Base-by-base conservation (phyloP, 1,284 basidiomycete genomes). In the Kalmanozyma brasiliensis region DNA sequence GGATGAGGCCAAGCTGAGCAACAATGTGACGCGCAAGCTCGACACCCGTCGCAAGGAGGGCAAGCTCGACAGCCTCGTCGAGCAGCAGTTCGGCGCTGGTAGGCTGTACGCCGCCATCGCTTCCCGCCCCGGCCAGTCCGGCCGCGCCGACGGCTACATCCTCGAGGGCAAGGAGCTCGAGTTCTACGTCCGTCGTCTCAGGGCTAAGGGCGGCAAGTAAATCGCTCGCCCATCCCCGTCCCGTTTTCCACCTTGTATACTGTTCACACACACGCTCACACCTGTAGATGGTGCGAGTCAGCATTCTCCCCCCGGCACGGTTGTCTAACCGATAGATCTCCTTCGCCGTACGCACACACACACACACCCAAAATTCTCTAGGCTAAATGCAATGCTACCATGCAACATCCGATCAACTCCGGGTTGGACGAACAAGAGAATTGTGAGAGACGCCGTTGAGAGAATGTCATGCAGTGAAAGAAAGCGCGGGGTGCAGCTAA, bases 11-110 rank as follows among this genome's bases (percentile, higher is more conserved):
- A 81, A 81, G 80, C 65, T 74, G 59, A 63, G 56, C 59, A 69
- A 71, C 66, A 57, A 59, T 52, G 73, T 79, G 11, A 62, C 64
- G 34, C 66, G 72, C 53, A 80, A 77, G 71, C 62, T 80, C 32
- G 76, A 68, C 41, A 68, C 57, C 60, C 75, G 80, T 23, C 70
- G 75, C 53, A 76, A 79, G 76, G 60, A 70, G 37, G 52, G 55
- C 52, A 79, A 79, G 78, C 55, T 81, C 42, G 80, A 81, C 67
- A 58, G 70, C 22, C 73, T 81, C 36, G 78, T 81, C 38, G 80
- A 81, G 75, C 80, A 80, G 72, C 80, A 81, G 68, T 81, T 81
- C 67, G 74, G 77, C 40, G 77, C 77, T 48, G 80, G 80, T 69
- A 72, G 80, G 56, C 71, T 81, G 19, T 81, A 81, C 73, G 80